Evolutionary conservation across 2,329 filamentous ascomycete species (phyloP).

Genomic region (Aquanectria penicillioides): DNA sequence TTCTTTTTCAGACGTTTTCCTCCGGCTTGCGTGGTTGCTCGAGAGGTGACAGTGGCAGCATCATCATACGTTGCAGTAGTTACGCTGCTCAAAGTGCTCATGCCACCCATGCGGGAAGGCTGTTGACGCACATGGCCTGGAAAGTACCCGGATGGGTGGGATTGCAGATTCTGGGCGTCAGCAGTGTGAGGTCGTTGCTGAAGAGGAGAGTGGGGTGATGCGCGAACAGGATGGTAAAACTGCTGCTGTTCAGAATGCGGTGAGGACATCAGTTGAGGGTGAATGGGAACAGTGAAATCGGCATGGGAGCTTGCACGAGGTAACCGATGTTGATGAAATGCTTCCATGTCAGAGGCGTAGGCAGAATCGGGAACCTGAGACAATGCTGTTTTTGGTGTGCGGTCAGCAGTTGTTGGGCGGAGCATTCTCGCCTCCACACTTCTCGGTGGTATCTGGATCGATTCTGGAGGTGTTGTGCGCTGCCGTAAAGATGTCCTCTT

Average conservation of each 20-base stretch:
- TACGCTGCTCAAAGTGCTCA: slow-evolving; percentile 67
- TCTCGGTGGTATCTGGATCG: slow-evolving; percentile 63
- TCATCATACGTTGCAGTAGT: slow-evolving; percentile 58
- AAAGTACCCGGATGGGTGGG: slow-evolving; percentile 46
- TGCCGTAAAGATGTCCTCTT: slow-evolving; percentile 62
- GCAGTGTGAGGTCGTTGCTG: slow-evolving; percentile 69
- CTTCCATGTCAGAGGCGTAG: slow-evolving; percentile 59
- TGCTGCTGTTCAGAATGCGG: slow-evolving; percentile 55
- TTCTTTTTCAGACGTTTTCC: slow-evolving; percentile 69
- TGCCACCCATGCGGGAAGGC: slow-evolving; percentile 62
- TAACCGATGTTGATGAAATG: slow-evolving; percentile 44
- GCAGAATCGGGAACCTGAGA: slow-evolving; percentile 56
- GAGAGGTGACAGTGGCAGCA: slow-evolving; percentile 40
- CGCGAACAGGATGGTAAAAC: slow-evolving; percentile 69
- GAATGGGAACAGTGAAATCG: slow-evolving; percentile 38
- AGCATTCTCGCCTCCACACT: slow-evolving; percentile 33
- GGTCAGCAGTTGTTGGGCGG: slow-evolving; percentile 45
- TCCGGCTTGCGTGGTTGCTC: slow-evolving; percentile 41
- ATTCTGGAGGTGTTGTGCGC: slow-evolving; percentile 60
- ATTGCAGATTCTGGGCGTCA: slow-evolving; percentile 44
- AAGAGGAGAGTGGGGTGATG: slow-evolving; percentile 71
- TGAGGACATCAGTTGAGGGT: slow-evolving; percentile 42
- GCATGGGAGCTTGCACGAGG: slow-evolving; percentile 49
- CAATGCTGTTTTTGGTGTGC: slow-evolving; percentile 44
- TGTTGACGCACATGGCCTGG: slow-evolving; percentile 57